Percentiles rank a stretch among this genome's conserved stretches.
phyloP scores from a whole-genome alignment of 225 moss, liverwort and hornwort genomes.

The Climacium dendroides region DNA sequence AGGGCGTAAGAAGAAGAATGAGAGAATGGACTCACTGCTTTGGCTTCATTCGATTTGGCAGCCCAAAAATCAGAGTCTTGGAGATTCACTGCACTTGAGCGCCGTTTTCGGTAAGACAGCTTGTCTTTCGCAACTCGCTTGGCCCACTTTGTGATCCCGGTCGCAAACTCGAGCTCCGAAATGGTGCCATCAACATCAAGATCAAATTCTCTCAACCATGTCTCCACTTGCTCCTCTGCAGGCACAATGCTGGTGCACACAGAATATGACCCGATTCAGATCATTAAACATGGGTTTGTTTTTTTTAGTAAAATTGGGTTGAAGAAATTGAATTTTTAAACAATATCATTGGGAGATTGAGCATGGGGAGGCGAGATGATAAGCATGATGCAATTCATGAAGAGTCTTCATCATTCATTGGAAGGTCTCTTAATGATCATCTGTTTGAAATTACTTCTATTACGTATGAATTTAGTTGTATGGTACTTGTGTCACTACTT shows the following conservation, averaged over 20 bases:
- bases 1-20: neutral
- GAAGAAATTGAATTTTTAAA: neutral
- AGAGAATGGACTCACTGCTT: neutral
- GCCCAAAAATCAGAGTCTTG: constrained; percentile 31
- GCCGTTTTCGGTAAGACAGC: neutral
- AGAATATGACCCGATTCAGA: neutral
- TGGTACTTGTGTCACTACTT: neutral
- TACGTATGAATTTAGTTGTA: neutral
- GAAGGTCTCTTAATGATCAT: neutral
- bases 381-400: neutral
- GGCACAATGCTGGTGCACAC: constrained; percentile 58
- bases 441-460: neutral
- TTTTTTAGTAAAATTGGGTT: neutral
- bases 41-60: constrained; percentile 29
- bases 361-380: neutral
- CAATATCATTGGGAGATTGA: neutral
- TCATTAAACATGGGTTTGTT: too few relatives aligned
- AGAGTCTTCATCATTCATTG: neutral
- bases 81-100: neutral
- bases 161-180: constrained; percentile 63
- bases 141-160: constrained; percentile 30
- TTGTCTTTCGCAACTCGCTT: constrained; percentile 36
- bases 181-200: constrained; percentile 75
- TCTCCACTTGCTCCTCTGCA: constrained; percentile 54
- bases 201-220: constrained; percentile 83